A percentile compares a stretch with the other conserved stretches of the same genome.
These are phyloP conservation scores for Phytophthora niederhauseri DNA, from an alignment of 352 stramenopile species.

Conservation along the genomic window DNA sequence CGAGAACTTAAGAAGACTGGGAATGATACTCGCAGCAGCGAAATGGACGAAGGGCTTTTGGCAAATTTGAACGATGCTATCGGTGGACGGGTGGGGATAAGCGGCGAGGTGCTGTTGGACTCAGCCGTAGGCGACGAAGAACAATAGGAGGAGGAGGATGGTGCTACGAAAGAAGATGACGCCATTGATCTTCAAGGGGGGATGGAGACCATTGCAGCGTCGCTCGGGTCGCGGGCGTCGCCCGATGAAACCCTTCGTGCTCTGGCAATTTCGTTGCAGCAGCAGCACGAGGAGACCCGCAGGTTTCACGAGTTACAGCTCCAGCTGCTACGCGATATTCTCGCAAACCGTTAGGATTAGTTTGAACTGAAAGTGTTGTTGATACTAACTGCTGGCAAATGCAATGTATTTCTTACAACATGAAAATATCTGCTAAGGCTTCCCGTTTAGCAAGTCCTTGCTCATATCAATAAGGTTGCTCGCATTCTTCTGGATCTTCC, in stretches of 20 bases:
- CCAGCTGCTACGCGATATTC: neutral
- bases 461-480: neutral
- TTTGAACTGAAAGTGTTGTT: neutral
- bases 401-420: no score
- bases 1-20: neutral
- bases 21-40: neutral
- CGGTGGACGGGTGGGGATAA: constrained; percentile 4
- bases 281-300: neutral
- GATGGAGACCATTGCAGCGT: constrained; percentile 9
- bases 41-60: constrained; percentile 7
- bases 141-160: neutral
- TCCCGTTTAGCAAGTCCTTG: neutral
- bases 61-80: constrained; percentile 8
- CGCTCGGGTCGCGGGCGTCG: neutral
- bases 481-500: neutral
- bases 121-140: neutral
- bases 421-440: neutral
- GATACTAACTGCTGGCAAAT: no score
- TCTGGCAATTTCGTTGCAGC: neutral
- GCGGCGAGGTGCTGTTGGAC: constrained; percentile 9
- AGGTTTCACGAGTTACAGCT: neutral
- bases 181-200: neutral
- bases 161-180: neutral
- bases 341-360: neutral
- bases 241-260: neutral